These are phyloP conservation scores for Fusarium chuoi DNA, from an alignment of 2,329 filamentous ascomycete genomes.

Conservation along the genomic window DNA sequence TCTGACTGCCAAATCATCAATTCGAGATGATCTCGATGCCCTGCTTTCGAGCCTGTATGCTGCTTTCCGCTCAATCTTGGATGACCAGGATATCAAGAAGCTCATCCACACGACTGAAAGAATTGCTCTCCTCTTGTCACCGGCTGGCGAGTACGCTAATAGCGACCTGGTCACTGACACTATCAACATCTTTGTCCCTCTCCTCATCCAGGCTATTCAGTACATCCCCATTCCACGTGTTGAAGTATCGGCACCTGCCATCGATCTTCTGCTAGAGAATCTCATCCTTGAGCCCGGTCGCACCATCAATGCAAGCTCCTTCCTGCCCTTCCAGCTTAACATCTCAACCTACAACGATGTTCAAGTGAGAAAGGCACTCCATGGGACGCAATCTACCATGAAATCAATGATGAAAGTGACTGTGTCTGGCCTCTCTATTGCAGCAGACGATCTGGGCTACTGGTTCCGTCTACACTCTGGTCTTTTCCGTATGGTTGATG, in stretches of 20 bases:
- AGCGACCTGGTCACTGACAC: slow-evolving; percentile 78
- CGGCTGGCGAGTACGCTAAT: slow-evolving; percentile 71
- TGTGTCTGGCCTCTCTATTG: slow-evolving; percentile 83
- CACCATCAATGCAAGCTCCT: slow-evolving; percentile 86
- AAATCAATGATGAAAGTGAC: slow-evolving; percentile 81
- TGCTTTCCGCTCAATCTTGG: slow-evolving; percentile 74
- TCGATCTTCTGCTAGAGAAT: slow-evolving; percentile 90
- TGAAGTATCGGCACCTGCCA: slow-evolving; percentile 84
- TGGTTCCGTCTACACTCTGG: slow-evolving; percentile 85
- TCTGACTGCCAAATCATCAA: slow-evolving; percentile 71
- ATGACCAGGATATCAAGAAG: slow-evolving; percentile 78
- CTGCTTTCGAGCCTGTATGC: slow-evolving; percentile 75
- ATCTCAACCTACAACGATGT: slow-evolving; percentile 88
- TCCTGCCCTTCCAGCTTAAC: slow-evolving; percentile 85
- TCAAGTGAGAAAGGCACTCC: slow-evolving; percentile 80
- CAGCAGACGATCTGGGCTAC: slow-evolving; percentile 89
- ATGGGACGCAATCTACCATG: slow-evolving; percentile 68
- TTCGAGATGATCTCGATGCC: slow-evolving; percentile 78
- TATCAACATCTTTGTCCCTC: slow-evolving; percentile 82
- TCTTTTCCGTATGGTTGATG: slow-evolving; percentile 78
- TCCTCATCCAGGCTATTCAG: slow-evolving; percentile 80
- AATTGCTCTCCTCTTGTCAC: slow-evolving; percentile 76
- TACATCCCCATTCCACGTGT: slow-evolving; percentile 90
- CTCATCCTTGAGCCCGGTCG: slow-evolving; percentile 88
- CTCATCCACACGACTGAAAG: slow-evolving; percentile 74